Conservation (phyloP, 1,284 basidiomycete species). For the Melampsora occidentalis region DNA sequence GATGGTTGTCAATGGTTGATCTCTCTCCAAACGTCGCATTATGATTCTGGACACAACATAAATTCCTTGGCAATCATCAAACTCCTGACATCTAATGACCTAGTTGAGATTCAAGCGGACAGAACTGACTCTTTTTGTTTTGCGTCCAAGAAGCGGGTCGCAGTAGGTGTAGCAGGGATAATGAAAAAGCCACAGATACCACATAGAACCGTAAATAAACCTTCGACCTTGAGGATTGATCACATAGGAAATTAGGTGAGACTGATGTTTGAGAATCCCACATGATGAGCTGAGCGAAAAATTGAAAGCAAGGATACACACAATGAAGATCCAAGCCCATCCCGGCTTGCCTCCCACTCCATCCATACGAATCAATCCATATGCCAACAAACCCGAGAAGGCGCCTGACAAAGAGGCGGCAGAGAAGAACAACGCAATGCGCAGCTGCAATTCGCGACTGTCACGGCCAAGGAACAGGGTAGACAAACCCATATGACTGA, state of each 20-base stretch:
- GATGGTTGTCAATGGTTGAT: constrained; percentile 5
- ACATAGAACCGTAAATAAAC: constrained; percentile 22
- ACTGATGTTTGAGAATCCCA: neutral
- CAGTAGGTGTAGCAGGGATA: constrained; percentile 24
- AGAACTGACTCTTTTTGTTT: constrained; percentile 18
- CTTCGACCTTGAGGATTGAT: constrained; percentile 31
- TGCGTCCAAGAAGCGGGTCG: neutral
- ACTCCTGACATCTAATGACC: neutral
- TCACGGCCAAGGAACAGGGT: neutral
- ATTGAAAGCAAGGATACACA: constrained; percentile 4
- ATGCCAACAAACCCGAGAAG: constrained; percentile 41
- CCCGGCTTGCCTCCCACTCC: constrained; percentile 16
- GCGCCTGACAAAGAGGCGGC: constrained; percentile 31
- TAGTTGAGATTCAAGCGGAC: neutral
- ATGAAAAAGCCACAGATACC: constrained; percentile 23
- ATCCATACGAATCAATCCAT: constrained; percentile 33
- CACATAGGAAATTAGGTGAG: neutral
- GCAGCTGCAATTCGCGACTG: constrained; percentile 37
- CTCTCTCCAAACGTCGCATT: constrained; percentile 11
- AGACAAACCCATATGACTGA: neutral
- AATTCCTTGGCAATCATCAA: neutral
- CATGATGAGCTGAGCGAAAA: no score
- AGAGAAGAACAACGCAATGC: constrained; percentile 41
- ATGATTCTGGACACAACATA: constrained; percentile 9
- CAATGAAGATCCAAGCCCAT: constrained; percentile 44